Conservation (phyloP, 768 basidiomycete species). For the Termitomyces bulborhizus region DNA sequence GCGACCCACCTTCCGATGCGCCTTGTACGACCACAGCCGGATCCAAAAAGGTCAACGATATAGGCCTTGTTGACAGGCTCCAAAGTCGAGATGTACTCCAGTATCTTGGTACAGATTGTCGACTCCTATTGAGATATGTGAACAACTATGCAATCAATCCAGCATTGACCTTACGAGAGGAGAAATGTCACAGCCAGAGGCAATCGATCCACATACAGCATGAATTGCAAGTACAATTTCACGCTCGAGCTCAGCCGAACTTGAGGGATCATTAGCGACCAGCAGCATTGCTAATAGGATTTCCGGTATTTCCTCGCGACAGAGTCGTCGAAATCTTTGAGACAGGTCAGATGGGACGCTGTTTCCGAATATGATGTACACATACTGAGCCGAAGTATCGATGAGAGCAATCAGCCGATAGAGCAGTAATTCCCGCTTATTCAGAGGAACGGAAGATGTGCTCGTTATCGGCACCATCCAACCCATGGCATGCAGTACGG, state of each 20-base stretch:
- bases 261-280: constrained; percentile 50
- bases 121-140: constrained; percentile 33
- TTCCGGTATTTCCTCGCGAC: constrained; percentile 36
- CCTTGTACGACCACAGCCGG: constrained; percentile 41
- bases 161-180: constrained; percentile 18
- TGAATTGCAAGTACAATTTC: constrained; percentile 46
- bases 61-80: constrained; percentile 44
- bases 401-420: constrained; percentile 38
- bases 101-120: constrained; percentile 37
- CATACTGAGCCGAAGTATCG: constrained; percentile 40
- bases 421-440: constrained; percentile 25
- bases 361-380: constrained; percentile 3
- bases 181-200: constrained; percentile 21
- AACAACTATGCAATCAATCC: background rate
- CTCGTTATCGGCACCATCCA: constrained; percentile 17
- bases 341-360: background rate
- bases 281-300: constrained; percentile 45
- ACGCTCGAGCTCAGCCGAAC: constrained; percentile 34
- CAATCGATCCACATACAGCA: constrained; percentile 35
- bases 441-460: constrained; percentile 10
- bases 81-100: constrained; percentile 32
- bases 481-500: constrained; percentile 26
- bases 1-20: constrained; percentile 58
- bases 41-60: constrained; percentile 44
- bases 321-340: constrained; percentile 28